phyloP scores from a whole-genome alignment of 169 alveolate genomes.

The Plasmodium berghei region DNA sequence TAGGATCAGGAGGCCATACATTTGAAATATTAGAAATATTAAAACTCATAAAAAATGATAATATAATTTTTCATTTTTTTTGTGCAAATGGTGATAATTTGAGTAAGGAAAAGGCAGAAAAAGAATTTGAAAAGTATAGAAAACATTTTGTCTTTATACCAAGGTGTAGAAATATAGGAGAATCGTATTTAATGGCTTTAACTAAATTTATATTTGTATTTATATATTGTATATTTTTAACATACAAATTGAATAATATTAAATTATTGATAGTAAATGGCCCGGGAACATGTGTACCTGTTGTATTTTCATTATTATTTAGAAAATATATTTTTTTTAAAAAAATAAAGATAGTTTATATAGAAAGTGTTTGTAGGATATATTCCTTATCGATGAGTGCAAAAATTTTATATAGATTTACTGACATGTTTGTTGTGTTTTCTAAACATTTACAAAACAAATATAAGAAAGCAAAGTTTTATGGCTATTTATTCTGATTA shows the following conservation, averaged over 20 bases:
- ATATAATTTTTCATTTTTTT: constrained; percentile 55
- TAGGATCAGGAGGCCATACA: constrained; percentile 75
- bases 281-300: constrained; percentile 73
- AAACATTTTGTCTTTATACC: constrained; percentile 49
- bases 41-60: constrained; percentile 36
- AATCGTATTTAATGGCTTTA: constrained; percentile 23
- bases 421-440: constrained; percentile 71
- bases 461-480: constrained; percentile 57
- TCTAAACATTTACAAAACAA: constrained; percentile 63
- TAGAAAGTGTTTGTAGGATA: constrained; percentile 65
- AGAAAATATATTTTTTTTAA: constrained; percentile 63
- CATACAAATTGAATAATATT: constrained; percentile 59
- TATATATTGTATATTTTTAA: constrained; percentile 66
- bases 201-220: constrained; percentile 39
- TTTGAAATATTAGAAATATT: constrained; percentile 62
- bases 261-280: constrained; percentile 50
- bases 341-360: constrained; percentile 53
- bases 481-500: constrained; percentile 56
- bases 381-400: constrained; percentile 61
- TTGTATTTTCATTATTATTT: constrained; percentile 54
- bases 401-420: constrained; percentile 46
- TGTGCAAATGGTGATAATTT: constrained; percentile 51
- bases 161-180: constrained; percentile 74
- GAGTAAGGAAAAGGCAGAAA: constrained; percentile 64
- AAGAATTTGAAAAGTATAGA: constrained; percentile 29